Conservation (phyloP, 305 asterid species). For the Fraxinus velutina region DNA sequence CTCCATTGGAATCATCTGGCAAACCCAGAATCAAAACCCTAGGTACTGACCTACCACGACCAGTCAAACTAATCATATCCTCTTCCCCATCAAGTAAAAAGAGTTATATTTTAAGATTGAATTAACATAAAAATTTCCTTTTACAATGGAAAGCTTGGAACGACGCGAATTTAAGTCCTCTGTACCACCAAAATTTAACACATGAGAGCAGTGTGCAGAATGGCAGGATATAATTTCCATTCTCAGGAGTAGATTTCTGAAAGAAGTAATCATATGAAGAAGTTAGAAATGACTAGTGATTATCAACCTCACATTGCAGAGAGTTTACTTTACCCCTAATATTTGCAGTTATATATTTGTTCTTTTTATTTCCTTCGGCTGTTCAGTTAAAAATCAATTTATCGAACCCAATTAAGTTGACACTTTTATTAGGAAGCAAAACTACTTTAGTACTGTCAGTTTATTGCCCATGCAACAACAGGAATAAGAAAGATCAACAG, state of each 20-base stretch:
- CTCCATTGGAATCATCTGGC: constrained; percentile 54
- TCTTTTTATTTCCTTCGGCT: neutral
- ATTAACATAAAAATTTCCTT: constrained; percentile 32
- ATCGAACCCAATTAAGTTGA: neutral
- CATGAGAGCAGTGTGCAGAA: constrained; percentile 31
- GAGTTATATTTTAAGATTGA: constrained; percentile 37
- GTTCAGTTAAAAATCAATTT: neutral
- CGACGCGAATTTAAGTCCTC: constrained; percentile 28
- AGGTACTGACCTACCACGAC: constrained; percentile 36
- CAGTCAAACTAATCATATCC: constrained; percentile 28
- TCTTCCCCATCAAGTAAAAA: constrained; percentile 48
- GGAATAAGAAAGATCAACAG: neutral
- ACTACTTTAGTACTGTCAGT: neutral
- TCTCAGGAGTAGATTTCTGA: constrained; percentile 31
- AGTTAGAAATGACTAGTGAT: constrained; percentile 2
- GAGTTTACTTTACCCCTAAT: neutral
- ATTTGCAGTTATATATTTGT: neutral
- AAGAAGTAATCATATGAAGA: constrained; percentile 22
- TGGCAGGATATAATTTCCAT: constrained; percentile 63
- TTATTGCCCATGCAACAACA: neutral
- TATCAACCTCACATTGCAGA: neutral
- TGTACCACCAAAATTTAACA: constrained; percentile 33
- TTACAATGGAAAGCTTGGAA: constrained; percentile 30
- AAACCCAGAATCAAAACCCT: constrained; percentile 70
- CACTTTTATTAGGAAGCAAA: neutral